These are phyloP conservation scores for Penicillium sp. DNA, from an alignment of 2,329 filamentous ascomycete genomes.

Conservation along the genomic window DNA sequence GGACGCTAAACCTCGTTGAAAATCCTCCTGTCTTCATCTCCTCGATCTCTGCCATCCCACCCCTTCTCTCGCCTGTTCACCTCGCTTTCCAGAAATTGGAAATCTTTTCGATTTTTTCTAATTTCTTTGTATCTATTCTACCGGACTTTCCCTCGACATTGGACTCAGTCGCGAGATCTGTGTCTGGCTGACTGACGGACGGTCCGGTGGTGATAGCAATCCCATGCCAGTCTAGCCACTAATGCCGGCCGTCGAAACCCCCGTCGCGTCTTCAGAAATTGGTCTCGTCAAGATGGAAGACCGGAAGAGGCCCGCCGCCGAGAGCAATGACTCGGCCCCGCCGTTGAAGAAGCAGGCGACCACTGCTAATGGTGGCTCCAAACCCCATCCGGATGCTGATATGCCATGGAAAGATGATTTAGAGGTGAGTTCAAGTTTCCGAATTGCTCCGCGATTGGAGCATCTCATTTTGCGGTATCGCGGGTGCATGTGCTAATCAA, in stretches of 20 bases:
- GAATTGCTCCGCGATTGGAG: neutral
- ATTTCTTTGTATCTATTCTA: conserved; percentile 1
- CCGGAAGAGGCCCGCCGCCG: conserved; percentile 90
- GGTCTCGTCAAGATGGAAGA: conserved; percentile 96
- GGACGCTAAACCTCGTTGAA: conserved; percentile 38
- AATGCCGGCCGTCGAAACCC: conserved; percentile 83
- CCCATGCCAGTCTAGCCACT: conserved; percentile 60
- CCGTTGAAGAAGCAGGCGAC: conserved; percentile 87
- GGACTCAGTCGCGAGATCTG: conserved; percentile 29
- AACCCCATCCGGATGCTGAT: conserved; percentile 65
- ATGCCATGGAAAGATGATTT: conserved; percentile 71
- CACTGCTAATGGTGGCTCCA: conserved; percentile 70
- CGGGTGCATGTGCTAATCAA: conserved; percentile 34
- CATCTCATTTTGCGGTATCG: neutral
- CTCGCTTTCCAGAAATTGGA: neutral
- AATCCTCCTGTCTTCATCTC: conserved; percentile 44
- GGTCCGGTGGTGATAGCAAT: conserved; percentile 36
- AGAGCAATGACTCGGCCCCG: conserved; percentile 79
- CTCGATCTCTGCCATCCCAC: conserved; percentile 26
- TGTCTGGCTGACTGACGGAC: conserved; percentile 34
- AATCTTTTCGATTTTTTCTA: conserved; percentile 3
- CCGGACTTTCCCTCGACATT: conserved; percentile 16
- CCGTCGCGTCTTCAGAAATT: conserved; percentile 73
- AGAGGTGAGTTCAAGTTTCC: conserved; percentile 60
- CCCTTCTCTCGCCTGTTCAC: conserved; percentile 17